Evolutionary conservation across 495 filamentous ascomycete genomes (phyloP), one percentile per base, ranked within the genome.

Genomic region (Talaromyces nanjingensis): DNA sequence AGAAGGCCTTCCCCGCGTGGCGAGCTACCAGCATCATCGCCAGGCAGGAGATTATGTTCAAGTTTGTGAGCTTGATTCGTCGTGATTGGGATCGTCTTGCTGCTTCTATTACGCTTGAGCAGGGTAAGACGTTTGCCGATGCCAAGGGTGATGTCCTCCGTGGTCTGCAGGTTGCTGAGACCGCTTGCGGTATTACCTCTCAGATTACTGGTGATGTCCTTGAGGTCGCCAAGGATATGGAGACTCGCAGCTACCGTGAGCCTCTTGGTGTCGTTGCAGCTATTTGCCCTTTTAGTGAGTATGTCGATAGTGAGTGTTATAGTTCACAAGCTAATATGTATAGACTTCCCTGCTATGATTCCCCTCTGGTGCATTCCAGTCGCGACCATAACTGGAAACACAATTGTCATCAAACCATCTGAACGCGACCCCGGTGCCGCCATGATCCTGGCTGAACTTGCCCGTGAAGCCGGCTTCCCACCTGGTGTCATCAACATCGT

Each of bases 331-430:
- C 29, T 16, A 22, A 9, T 37, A 6, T 0, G 7, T 39, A 18
- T 67, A 96, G 91, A 98, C 80, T 99, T 99, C 80, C 94, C 94
- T 49, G 94, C 94, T 67, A 99, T 99, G 94, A 99, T 99, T 76
- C 94, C 94, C 20, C 81, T 99, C 8, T 99, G 94, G 94, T 96
- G 84, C 61, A 96, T 98, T 62, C 96, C 94, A 20, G 87, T 98
- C 71, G 96, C 94, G 47, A 97, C 92, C 12, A 85, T 96, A 2
- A 96, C 91, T 11, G 96, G 94, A 58, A 99, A 99, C 80, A 94
- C 90, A 29, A 77, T 98, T 65, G 86, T 99, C 68, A 76, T 99
- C 63, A 99, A 99, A 84, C 94, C 94, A 4, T 99, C 94, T 0
- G 94, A 99, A 80, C 90, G 94, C 65, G 94, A 98, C 66, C 94